Evolutionary conservation across 345 rosid genomes (phyloP), one percentile per base, ranked within the genome.

Genomic region (Tarenaya hassleriana): DNA sequence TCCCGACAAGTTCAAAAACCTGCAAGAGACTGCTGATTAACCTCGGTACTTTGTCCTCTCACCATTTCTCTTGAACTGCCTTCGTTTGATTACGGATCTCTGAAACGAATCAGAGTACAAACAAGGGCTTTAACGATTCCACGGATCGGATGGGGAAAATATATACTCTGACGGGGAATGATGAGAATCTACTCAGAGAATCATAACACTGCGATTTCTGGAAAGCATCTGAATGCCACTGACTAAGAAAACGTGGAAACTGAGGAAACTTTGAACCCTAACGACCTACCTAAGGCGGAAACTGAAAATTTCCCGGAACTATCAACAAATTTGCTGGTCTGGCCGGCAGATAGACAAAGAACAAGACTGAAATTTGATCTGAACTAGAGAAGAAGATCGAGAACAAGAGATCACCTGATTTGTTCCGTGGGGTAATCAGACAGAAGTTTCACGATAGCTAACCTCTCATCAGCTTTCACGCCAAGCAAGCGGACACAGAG

Each of bases 401-500:
- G 31, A 41, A 40, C 11, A 16, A 48, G 40, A 64, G 52, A 50
- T 57, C 41, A 57, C 69, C 69, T 56, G 44, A 41, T 41, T 33
- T 55, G 24, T 24, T 45, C 53, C 15, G 57, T 21, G 45, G 21
- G 46, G 40, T 31, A 44, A 50, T 29, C 46, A 52, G 16, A 52
- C n/a, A 18, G 13, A 19, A 29, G 43, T 46, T 38, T 16, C 18
- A 50, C 13, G 27, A 45, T 11, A 9, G 17, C n/a, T 41, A 47
- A 35, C 1, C 11, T 34, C 16, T 7, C 4, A 47, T 41, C 70
- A 47, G 70, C 65, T 66, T 66, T 53, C 10, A 66, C 50, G 65
- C 52, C 29, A 66, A 53, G 10, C 34, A 48, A 47, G 65, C 47
- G 17, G 24, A 66, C 10, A 44, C 8, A 37, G 13, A 66, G 40